phyloP scores from a whole-genome alignment of 1,284 basidiomycete genomes.

The Trichosporon asahii region DNA sequence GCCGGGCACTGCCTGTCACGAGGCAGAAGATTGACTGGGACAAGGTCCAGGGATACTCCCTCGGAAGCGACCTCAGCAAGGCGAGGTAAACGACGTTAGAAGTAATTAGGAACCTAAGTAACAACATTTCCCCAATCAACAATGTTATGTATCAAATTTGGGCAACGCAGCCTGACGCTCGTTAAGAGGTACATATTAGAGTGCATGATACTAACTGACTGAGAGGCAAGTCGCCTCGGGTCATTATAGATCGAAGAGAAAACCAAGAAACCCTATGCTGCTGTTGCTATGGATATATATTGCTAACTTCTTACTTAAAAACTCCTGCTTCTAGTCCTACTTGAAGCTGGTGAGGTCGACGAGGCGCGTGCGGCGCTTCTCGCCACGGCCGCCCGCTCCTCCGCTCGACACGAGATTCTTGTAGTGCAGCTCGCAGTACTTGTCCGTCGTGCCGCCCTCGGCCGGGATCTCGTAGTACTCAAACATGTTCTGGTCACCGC shows the following conservation, averaged over 20 bases:
- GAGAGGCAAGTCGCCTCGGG: neutral
- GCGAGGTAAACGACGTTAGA: conserved; percentile 18
- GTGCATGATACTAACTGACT: neutral
- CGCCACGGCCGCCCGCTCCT: conserved; percentile 12
- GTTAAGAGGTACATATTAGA: conserved; percentile 2
- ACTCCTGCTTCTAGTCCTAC: neutral
- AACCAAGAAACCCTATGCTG: neutral
- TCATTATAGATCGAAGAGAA: neutral
- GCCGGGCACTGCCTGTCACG: conserved; percentile 85
- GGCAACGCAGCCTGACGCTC: neutral
- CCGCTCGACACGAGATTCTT: conserved; percentile 17
- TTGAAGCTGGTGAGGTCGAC: conserved; percentile 13
- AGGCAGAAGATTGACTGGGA: conserved; percentile 92
- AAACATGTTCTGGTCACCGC: conserved; percentile 37
- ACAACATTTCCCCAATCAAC: neutral
- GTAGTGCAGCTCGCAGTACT: conserved; percentile 76
- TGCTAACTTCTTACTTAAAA: neutral
- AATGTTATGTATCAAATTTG: neutral
- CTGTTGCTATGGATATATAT: neutral
- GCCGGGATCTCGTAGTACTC: conserved; percentile 86
- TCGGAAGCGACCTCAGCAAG: conserved; percentile 72
- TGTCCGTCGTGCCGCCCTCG: conserved; percentile 45
- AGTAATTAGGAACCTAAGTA: neutral
- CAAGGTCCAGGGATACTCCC: conserved; percentile 77
- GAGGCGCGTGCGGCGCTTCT: conserved; percentile 23